phyloP scores from a whole-genome alignment of 805 yeast genomes.

The Ogataea siamensis region DNA sequence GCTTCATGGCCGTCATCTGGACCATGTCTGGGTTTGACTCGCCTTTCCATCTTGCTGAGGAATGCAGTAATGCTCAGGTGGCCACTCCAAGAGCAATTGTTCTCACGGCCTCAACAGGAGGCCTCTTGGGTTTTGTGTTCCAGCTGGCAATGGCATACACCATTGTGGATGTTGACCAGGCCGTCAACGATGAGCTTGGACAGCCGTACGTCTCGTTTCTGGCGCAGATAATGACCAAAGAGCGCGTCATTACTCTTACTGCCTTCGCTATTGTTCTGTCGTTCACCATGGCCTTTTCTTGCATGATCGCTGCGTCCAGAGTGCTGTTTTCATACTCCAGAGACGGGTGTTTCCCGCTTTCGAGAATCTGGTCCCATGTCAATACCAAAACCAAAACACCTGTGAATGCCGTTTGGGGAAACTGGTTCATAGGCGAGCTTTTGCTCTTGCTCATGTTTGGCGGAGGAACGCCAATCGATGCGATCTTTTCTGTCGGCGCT shows the following conservation, averaged over 20 bases:
- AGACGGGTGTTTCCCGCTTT: constrained; percentile 64
- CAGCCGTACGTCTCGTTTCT: constrained; percentile 59
- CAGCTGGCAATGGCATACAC: constrained; percentile 63
- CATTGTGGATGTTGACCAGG: constrained; percentile 45
- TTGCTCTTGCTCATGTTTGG: constrained; percentile 58
- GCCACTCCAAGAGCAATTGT: constrained; percentile 69
- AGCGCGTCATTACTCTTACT: constrained; percentile 42
- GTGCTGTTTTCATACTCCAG: constrained; percentile 65
- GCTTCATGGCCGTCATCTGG: constrained; percentile 60
- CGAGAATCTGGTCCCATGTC: constrained; percentile 49
- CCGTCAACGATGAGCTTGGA: constrained; percentile 49
- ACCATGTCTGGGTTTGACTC: constrained; percentile 74
- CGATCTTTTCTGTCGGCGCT: constrained; percentile 71
- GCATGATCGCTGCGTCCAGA: constrained; percentile 63
- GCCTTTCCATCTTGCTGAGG: constrained; percentile 70
- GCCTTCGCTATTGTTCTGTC: constrained; percentile 42
- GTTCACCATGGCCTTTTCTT: constrained; percentile 48
- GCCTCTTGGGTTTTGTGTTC: constrained; percentile 52
- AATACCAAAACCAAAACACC: constrained; percentile 56
- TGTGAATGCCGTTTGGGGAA: constrained; percentile 58
- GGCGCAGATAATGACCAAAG: constrained; percentile 43
- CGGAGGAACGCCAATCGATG: constrained; percentile 62
- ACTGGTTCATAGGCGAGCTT: constrained; percentile 52
- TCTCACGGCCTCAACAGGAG: constrained; percentile 53
- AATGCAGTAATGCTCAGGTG: constrained; percentile 57